A percentile compares a stretch with the other conserved stretches of the same genome.
Evolutionary conservation across 1,284 basidiomycete species (phyloP).

Genomic region (Marasmius tenuissimus): DNA sequence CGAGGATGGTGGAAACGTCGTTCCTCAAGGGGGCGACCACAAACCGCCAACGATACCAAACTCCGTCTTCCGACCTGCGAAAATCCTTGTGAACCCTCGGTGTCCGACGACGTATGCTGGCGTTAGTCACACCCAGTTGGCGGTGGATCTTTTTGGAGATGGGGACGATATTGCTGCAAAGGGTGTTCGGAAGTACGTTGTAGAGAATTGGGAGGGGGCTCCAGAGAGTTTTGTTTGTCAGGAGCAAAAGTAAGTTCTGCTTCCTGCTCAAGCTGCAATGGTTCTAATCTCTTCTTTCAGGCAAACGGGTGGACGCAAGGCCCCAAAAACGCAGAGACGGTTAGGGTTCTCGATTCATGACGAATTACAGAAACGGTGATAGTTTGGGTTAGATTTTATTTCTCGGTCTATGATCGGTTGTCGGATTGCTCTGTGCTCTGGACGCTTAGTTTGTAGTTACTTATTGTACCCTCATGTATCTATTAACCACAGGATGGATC

Average conservation of each 20-base stretch:
- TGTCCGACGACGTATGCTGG: constrained; percentile 97
- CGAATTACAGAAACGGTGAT: background rate
- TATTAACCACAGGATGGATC: too few species aligned
- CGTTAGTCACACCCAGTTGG: constrained; percentile 90
- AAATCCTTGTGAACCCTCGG: constrained; percentile 91
- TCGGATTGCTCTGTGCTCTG: too few species aligned
- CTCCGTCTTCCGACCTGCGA: constrained; percentile 80
- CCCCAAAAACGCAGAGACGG: constrained; percentile 86
- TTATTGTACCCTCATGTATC: too few species aligned
- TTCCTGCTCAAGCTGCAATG: background rate
- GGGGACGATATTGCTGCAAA: constrained; percentile 51
- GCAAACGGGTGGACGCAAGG: constrained; percentile 86
- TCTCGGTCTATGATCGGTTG: background rate
- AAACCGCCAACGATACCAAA: constrained; percentile 75
- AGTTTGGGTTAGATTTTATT: background rate
- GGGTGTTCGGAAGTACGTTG: constrained; percentile 68
- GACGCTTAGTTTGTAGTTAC: too few species aligned
- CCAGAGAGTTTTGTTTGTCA: constrained; percentile 96
- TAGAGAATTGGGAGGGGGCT: constrained; percentile 93
- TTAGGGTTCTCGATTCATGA: constrained; percentile 37
- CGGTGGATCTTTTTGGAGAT: constrained; percentile 87
- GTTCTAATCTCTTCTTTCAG: constrained; percentile 35
- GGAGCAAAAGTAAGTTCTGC: constrained; percentile 72
- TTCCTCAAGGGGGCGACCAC: constrained; percentile 34
- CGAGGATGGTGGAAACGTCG: constrained; percentile 50